These are phyloP conservation scores for Solanum hybrid DNA, from an alignment of 305 asterid genomes.

Conservation along the genomic window DNA sequence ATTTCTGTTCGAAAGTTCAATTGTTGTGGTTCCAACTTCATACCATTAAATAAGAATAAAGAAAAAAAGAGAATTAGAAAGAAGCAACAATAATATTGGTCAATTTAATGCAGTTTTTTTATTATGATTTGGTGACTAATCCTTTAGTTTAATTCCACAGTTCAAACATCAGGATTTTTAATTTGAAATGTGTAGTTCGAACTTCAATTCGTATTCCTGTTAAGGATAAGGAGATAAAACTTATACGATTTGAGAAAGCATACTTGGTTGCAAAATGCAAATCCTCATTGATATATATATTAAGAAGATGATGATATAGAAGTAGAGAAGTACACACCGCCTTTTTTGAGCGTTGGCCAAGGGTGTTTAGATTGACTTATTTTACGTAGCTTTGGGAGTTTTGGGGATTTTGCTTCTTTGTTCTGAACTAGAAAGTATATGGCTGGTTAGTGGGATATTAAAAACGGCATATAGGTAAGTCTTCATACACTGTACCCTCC, in stretches of 20 bases:
- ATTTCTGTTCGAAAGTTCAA: too few species aligned
- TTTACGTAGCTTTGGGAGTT: background rate
- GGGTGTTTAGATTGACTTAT: background rate
- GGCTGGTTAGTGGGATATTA: background rate
- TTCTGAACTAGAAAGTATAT: background rate
- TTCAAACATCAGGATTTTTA: background rate
- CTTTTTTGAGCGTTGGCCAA: too few species aligned
- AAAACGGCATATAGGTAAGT: background rate
- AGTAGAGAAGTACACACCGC: background rate
- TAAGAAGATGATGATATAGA: background rate
- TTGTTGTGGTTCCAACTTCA: too few species aligned
- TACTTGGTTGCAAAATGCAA: background rate
- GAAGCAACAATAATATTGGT: too few species aligned
- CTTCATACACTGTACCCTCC: background rate
- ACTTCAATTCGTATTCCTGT: background rate
- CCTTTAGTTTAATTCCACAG: background rate
- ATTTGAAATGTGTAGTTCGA: background rate
- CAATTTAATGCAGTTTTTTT: background rate
- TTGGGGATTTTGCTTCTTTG: background rate
- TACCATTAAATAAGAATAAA: too few species aligned
- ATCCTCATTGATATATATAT: background rate
- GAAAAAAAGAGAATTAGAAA: too few species aligned
- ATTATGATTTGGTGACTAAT: background rate
- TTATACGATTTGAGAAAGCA: background rate
- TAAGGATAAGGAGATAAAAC: background rate